These are phyloP conservation scores for Exobasidium rhododendri DNA, from an alignment of 1,284 basidiomycete genomes.

Conservation along the genomic window DNA sequence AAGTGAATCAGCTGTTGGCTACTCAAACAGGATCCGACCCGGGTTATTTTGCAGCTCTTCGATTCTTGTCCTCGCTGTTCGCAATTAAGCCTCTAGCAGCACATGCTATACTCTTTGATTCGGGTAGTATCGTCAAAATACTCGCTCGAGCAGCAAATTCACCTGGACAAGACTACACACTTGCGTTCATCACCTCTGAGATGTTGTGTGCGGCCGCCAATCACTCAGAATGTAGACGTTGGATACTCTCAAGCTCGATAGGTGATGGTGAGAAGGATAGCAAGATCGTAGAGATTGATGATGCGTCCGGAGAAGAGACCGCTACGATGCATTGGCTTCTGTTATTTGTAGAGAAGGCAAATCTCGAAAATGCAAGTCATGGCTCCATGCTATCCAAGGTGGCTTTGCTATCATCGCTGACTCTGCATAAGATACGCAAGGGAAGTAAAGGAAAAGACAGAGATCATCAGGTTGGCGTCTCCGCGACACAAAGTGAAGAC, in stretches of 20 bases:
- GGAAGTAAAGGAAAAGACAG: slow-evolving; percentile 1
- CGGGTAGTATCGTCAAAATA: background rate
- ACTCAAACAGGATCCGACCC: background rate
- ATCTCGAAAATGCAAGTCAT: background rate
- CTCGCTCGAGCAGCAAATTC: background rate
- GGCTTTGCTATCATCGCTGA: background rate
- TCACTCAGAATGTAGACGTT: background rate
- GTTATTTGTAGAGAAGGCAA: background rate
- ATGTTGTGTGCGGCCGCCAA: background rate
- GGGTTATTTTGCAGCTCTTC: background rate
- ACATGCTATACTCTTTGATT: background rate
- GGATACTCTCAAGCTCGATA: background rate
- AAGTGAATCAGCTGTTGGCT: background rate
- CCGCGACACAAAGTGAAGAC: background rate
- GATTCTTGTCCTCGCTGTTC: background rate
- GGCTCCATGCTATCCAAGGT: slow-evolving; percentile 3
- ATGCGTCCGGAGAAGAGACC: background rate
- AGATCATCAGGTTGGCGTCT: background rate
- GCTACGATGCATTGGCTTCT: slow-evolving; percentile 5
- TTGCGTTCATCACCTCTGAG: background rate
- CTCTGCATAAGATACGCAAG: slow-evolving; percentile 1
- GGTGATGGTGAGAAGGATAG: background rate
- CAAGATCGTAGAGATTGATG: slow-evolving; percentile 9
- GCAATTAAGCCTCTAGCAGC: background rate
- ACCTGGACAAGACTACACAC: background rate